Percentiles rank a stretch among this genome's conserved stretches.
These are phyloP conservation scores for Luzula sylvatica DNA, from an alignment of 176 grass and related monocot species.

Conservation along the genomic window DNA sequence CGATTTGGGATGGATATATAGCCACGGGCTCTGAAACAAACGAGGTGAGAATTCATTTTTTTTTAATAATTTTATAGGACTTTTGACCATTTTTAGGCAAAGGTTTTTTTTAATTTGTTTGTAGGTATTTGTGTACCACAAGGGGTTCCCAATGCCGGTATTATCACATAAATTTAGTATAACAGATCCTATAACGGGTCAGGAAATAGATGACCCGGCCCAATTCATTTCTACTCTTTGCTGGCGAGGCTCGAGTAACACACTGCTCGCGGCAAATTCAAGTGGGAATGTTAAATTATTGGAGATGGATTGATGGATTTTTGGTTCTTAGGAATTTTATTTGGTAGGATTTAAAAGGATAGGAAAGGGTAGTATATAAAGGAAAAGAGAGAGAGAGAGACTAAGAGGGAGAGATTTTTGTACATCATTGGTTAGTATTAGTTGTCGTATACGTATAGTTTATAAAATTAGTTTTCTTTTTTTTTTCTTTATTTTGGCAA, in stretches of 20 bases:
- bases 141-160: constrained; percentile 88
- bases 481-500: not conserved
- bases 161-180: constrained; percentile 78
- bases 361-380: constrained; percentile 49
- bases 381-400: constrained; percentile 27
- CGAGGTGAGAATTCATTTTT: constrained; percentile 68
- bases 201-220: constrained; percentile 66
- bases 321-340: constrained; percentile 28
- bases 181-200: constrained; percentile 73
- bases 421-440: constrained; percentile 93
- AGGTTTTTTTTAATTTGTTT: constrained; percentile 9
- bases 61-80: not conserved
- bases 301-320: constrained; percentile 65
- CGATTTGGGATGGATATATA: constrained; percentile 92
- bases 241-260: constrained; percentile 74
- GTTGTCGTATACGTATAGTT: constrained; percentile 58
- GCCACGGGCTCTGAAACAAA: constrained; percentile 99
- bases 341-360: constrained; percentile 35
- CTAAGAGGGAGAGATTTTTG: constrained; percentile 45
- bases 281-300: constrained; percentile 85
- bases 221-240: constrained; percentile 96
- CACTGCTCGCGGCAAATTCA: constrained; percentile 81
- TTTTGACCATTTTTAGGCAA: not conserved
- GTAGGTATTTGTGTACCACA: constrained; percentile 96
- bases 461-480: constrained; percentile 46